Base-by-base conservation (phyloP, 805 yeast species). In the Torulaspora maleeae region DNA sequence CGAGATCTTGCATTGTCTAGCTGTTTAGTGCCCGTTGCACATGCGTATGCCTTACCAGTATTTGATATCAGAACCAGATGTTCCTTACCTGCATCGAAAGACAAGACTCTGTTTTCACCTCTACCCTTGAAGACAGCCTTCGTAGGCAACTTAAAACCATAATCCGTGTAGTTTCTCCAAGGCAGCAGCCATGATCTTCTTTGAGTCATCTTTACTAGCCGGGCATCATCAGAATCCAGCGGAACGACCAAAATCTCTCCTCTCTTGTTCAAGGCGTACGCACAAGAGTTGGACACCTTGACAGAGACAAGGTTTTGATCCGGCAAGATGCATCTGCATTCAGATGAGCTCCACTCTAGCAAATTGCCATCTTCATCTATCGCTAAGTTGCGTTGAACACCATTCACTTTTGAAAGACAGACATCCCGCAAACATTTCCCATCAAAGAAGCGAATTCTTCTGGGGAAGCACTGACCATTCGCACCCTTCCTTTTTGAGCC, bases 311-410 rank as follows among this genome's bases (percentile, higher is more conserved):
- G 58, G 7, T 73, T 61, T 51, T 77, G 71, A 6, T 80, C 80
- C 37, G 66, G 69, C 13, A 83, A 49, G 2, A 79, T 66, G 5
- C 50, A 24, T 38, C 56, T 45, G 3, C 75, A 74, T 1, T 50
- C 51, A 3, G 58, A 46, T 1, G 53, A 50, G 13, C 24, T 79
- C 86, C 90, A 87, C 59, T 83, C 85, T 44, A 79, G 80, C 27
- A 88, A 71, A 56, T 83, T 77, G 15, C 97, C 98, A 12, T 75
- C 76, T 1, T 73, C 72, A 49, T 81, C 77, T 13, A 87, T 76
- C 0, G 88, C 88, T 4, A 74, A 66, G 24, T 76, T 80, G 6
- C 17, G 12, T 3, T 52, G 61, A 1, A 68, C 76, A 27, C 69
- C 61, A 6, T 65, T 63, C 4, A 71, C 72, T 9, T 33, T 34